These are phyloP conservation scores for Orbilia blumenaviensis DNA, from an alignment of 2,329 filamentous ascomycete genomes.

Conservation along the genomic window DNA sequence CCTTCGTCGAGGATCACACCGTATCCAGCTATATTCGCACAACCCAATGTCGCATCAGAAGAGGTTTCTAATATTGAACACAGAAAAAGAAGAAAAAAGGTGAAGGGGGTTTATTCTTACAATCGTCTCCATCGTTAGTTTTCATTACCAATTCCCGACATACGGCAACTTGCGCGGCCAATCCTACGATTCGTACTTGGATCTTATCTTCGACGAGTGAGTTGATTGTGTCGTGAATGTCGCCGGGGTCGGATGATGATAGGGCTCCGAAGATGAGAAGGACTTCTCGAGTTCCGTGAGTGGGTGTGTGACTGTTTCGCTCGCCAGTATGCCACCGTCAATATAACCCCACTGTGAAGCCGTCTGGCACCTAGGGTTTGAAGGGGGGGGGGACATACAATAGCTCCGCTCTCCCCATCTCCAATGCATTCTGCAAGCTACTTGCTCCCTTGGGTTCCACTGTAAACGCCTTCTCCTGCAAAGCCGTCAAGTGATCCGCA, in stretches of 20 bases:
- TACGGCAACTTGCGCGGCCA: slow-evolving; percentile 90
- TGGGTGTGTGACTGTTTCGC: slow-evolving; percentile 77
- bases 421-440: slow-evolving; percentile 90
- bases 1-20: slow-evolving; percentile 85
- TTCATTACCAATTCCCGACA: slow-evolving; percentile 87
- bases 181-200: slow-evolving; percentile 85
- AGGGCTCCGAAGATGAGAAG: slow-evolving; percentile 91
- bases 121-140: slow-evolving; percentile 82
- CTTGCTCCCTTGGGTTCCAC: slow-evolving; percentile 77
- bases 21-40: slow-evolving; percentile 68
- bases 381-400: slow-evolving; percentile 67
- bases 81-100: background rate
- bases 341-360: background rate
- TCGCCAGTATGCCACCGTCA: background rate
- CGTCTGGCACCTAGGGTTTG: too few relatives aligned
- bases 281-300: slow-evolving; percentile 91
- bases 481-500: slow-evolving; percentile 80
- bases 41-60: background rate
- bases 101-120: slow-evolving; percentile 56
- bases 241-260: slow-evolving; percentile 88
- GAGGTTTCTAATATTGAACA: background rate
- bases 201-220: slow-evolving; percentile 83
- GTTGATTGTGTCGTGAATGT: slow-evolving; percentile 89
- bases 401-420: slow-evolving; percentile 92
- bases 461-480: slow-evolving; percentile 71